A percentile compares a stretch with the other conserved stretches of the same genome.
Conservation (phyloP, 164 flowering plant genomes). For the Magnolia officinalis region DNA sequence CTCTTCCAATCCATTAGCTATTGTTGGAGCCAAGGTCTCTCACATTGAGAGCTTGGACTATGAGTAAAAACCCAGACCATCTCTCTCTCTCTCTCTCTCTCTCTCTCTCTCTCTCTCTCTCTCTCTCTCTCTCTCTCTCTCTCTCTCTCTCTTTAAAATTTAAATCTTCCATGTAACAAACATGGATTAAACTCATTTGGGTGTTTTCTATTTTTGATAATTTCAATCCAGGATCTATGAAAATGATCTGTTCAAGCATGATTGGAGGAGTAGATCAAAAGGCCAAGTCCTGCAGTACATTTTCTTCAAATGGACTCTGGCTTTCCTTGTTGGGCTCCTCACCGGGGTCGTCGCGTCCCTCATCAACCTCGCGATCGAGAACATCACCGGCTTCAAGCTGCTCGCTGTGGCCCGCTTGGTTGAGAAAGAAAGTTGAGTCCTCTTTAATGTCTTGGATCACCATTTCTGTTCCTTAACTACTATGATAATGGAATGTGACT, state of each 20-base stretch:
- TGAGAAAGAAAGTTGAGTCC: conserved; percentile 41
- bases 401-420: conserved; percentile 42
- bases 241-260: conserved; percentile 93
- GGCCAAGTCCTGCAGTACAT: conserved; percentile 75
- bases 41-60: conserved; percentile 89
- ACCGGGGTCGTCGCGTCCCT: conserved; percentile 74
- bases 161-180: background rate
- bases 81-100: background rate
- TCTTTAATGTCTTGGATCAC: background rate
- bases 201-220: background rate
- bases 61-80: conserved; percentile 45
- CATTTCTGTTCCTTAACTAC: conserved; percentile 1
- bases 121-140: background rate
- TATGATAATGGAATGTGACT: background rate
- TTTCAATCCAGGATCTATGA: conserved; percentile 68
- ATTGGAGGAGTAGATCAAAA: conserved; percentile 84
- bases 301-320: conserved; percentile 72
- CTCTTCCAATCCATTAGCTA: conserved; percentile 63
- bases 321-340: conserved; percentile 72
- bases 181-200: background rate
- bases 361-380: conserved; percentile 90
- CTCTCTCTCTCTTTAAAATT: background rate
- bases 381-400: conserved; percentile 79
- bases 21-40: conserved; percentile 85
- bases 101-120: background rate